These are phyloP conservation scores for Clavispora santaluciae DNA, from an alignment of 805 yeast species.

Conservation along the genomic window DNA sequence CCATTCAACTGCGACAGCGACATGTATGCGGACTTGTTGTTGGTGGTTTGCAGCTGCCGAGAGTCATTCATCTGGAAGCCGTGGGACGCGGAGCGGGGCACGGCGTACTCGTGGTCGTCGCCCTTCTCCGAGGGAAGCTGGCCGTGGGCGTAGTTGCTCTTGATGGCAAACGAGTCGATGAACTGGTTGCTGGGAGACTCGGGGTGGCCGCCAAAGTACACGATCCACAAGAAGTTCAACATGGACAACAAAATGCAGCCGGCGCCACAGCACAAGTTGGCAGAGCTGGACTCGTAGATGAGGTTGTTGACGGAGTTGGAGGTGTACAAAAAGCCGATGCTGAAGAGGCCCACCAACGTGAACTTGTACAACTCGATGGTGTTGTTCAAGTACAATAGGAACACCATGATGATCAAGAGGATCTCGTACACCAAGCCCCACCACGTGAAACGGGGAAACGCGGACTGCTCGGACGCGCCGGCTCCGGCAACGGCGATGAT, in stretches of 20 bases:
- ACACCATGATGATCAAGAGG: constrained; percentile 48
- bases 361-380: constrained; percentile 64
- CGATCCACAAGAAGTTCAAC: constrained; percentile 77
- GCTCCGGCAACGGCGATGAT: constrained; percentile 85
- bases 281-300: constrained; percentile 61
- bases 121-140: constrained; percentile 24
- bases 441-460: constrained; percentile 86
- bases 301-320: constrained; percentile 79
- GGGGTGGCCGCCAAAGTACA: constrained; percentile 87
- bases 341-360: constrained; percentile 50
- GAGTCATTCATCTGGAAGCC: constrained; percentile 29
- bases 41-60: constrained; percentile 32
- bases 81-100: constrained; percentile 14
- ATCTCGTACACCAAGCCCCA: constrained; percentile 90
- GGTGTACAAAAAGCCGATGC: constrained; percentile 77
- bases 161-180: constrained; percentile 75
- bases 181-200: constrained; percentile 82
- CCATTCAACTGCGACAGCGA: constrained; percentile 58
- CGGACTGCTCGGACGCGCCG: constrained; percentile 32
- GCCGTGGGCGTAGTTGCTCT: constrained; percentile 36
- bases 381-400: constrained; percentile 53
- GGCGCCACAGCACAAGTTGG: constrained; percentile 83
- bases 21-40: constrained; percentile 34
- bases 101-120: constrained; percentile 21
- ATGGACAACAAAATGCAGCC: constrained; percentile 83